phyloP scores from a whole-genome alignment of 2,329 filamentous ascomycete genomes.

The Colletotrichum cuscutae region DNA sequence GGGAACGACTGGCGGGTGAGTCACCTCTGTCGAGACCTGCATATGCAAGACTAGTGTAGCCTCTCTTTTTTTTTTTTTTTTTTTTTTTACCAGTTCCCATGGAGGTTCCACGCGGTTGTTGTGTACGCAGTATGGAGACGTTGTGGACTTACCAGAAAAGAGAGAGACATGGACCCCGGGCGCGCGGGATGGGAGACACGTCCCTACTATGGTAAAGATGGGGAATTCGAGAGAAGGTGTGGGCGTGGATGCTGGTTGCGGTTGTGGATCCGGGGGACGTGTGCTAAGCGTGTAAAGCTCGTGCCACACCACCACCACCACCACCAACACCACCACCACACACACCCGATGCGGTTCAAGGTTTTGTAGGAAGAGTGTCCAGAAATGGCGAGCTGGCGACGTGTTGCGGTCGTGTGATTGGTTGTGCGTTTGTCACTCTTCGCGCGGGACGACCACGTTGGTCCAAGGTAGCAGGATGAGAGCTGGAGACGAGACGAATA shows the following conservation, averaged over 20 bases:
- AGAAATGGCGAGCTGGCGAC: slow-evolving; percentile 15
- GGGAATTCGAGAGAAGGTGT: background rate
- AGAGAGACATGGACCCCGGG: background rate
- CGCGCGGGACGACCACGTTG: background rate
- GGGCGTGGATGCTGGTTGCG: background rate
- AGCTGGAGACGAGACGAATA: background rate
- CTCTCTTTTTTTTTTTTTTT: too few species aligned
- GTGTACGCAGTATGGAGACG: background rate
- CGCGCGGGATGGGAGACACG: background rate
- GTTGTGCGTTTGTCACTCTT: background rate
- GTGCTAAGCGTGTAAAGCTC: background rate
- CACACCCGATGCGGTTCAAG: background rate
- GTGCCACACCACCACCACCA: background rate
- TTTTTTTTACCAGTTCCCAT: background rate
- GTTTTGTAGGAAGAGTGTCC: slow-evolving; percentile 3
- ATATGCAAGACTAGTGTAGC: slow-evolving; percentile 31
- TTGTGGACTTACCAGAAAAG: background rate
- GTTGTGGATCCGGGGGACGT: background rate
- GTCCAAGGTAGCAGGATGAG: background rate
- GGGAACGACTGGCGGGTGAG: slow-evolving; percentile 40
- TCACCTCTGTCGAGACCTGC: slow-evolving; percentile 38
- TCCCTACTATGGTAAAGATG: background rate
- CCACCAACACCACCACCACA: background rate
- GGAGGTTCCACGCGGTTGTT: background rate
- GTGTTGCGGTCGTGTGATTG: slow-evolving; percentile 18